Percentiles rank a stretch among this genome's conserved stretches.
Conservation (phyloP, 139 green algal genomes). For the Chlorella sp. region DNA sequence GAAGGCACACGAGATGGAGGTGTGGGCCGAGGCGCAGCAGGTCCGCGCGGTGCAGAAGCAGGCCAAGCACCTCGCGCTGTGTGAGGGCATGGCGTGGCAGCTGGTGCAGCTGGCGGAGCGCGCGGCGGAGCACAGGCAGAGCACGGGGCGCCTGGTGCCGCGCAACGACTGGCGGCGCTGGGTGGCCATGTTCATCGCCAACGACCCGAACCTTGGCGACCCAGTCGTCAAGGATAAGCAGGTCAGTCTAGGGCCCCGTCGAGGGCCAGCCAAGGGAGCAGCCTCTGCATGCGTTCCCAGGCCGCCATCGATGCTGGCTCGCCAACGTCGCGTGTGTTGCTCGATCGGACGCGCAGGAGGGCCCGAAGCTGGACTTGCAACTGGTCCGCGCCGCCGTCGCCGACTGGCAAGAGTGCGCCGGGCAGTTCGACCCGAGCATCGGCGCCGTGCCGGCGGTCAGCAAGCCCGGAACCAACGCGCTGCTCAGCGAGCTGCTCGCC, state of each 20-base stretch:
- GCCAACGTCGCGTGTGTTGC: no score
- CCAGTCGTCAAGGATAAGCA: slow-evolving; percentile 14
- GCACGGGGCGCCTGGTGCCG: slow-evolving; percentile 43
- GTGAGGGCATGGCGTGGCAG: slow-evolving; percentile 42
- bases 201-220: slow-evolving; percentile 33
- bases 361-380: slow-evolving; percentile 1
- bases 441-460: no score
- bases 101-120: slow-evolving; percentile 59
- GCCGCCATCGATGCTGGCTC: no score
- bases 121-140: slow-evolving; percentile 38
- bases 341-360: no score
- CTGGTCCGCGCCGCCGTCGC: slow-evolving; percentile 19
- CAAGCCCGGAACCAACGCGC: no score
- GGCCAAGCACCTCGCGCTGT: slow-evolving; percentile 22
- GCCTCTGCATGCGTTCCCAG: no score
- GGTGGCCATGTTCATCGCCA: slow-evolving; percentile 52
- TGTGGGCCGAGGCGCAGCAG: slow-evolving; percentile 34
- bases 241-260: no score
- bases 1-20: slow-evolving; percentile 35
- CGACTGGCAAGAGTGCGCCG: slow-evolving; percentile 36
- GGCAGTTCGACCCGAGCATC: slow-evolving; percentile 42
- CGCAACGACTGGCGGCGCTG: slow-evolving; percentile 43
- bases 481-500: no score
- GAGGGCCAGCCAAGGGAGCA: no score
- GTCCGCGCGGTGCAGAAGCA: slow-evolving; percentile 28